Conservation (phyloP, 1,284 basidiomycete genomes). For the Porphyrellus sp. region DNA sequence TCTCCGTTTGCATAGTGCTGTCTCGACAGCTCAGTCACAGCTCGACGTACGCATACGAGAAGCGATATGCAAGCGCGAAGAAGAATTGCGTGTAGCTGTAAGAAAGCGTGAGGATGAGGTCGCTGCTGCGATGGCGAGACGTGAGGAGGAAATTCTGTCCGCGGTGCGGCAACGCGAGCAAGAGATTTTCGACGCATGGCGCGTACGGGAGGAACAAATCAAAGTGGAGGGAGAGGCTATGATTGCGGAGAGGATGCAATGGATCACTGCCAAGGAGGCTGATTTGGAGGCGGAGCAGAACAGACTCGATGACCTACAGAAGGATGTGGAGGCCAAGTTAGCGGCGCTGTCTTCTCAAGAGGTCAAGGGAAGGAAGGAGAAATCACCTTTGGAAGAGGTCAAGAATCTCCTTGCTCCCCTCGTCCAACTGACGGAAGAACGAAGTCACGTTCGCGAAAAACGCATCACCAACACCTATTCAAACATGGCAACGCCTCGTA, state of each 20-base stretch:
- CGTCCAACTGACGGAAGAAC: slow-evolving; percentile 39
- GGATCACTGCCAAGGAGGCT: slow-evolving; percentile 49
- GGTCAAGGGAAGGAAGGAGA: slow-evolving; percentile 47
- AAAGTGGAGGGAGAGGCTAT: slow-evolving; percentile 46
- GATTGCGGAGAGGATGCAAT: slow-evolving; percentile 52
- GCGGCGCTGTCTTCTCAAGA: slow-evolving; percentile 41
- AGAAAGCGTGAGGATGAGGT: slow-evolving; percentile 69
- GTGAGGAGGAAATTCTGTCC: slow-evolving; percentile 70
- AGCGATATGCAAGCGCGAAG: slow-evolving; percentile 61
- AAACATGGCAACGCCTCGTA: slow-evolving; percentile 40
- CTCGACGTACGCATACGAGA: slow-evolving; percentile 56
- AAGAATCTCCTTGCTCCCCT: slow-evolving; percentile 63
- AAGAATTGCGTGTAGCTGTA: slow-evolving; percentile 62
- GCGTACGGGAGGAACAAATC: slow-evolving; percentile 53
- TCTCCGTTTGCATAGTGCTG: slow-evolving; percentile 43
- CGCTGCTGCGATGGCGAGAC: slow-evolving; percentile 54
- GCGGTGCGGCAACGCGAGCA: slow-evolving; percentile 67
- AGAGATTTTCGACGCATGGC: slow-evolving; percentile 66
- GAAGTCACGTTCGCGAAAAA: slow-evolving; percentile 28
- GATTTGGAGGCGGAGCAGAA: slow-evolving; percentile 53
- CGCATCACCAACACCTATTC: slow-evolving; percentile 17
- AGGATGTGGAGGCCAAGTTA: slow-evolving; percentile 48
- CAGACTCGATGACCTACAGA: slow-evolving; percentile 43
- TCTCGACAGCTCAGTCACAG: slow-evolving; percentile 39
- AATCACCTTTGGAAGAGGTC: slow-evolving; percentile 68